Percentiles rank a stretch among this genome's conserved stretches.
Conservation (phyloP, 2,329 filamentous ascomycete species). For the Verticillium nonalfalfae region DNA sequence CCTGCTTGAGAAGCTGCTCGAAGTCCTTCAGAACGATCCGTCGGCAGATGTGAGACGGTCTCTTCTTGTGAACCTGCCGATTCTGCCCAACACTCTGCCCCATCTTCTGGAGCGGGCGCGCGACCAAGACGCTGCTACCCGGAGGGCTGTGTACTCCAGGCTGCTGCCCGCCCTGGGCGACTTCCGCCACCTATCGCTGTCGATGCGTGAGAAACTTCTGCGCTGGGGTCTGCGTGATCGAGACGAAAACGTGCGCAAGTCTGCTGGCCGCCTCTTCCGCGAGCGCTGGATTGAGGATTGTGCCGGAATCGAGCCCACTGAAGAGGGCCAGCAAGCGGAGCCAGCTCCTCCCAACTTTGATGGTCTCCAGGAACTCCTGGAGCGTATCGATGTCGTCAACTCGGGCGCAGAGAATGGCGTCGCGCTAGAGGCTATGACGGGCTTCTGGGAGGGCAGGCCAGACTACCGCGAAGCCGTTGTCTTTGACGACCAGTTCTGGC, state of each 20-base stretch:
- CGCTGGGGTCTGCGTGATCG: slow-evolving; percentile 92
- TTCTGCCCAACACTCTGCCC: slow-evolving; percentile 74
- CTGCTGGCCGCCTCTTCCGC: slow-evolving; percentile 81
- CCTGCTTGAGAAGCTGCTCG: slow-evolving; percentile 74
- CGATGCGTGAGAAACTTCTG: slow-evolving; percentile 90
- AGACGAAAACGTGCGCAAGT: slow-evolving; percentile 90
- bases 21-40: slow-evolving; percentile 87
- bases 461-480: slow-evolving; percentile 69
- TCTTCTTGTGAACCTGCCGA: slow-evolving; percentile 83
- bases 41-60: slow-evolving; percentile 89
- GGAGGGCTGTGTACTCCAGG: slow-evolving; percentile 79
- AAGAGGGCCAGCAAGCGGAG: slow-evolving; percentile 49
- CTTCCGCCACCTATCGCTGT: slow-evolving; percentile 87
- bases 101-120: slow-evolving; percentile 86
- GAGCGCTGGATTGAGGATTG: slow-evolving; percentile 99
- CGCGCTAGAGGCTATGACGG: slow-evolving; percentile 87
- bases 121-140: slow-evolving; percentile 78
- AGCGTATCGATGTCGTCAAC: slow-evolving; percentile 89
- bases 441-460: slow-evolving; percentile 90
- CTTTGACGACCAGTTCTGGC: slow-evolving; percentile 73
- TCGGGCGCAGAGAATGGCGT: slow-evolving; percentile 86
- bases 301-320: slow-evolving; percentile 58
- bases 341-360: slow-evolving; percentile 64
- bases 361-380: slow-evolving; percentile 82
- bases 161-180: slow-evolving; percentile 85